phyloP scores from a whole-genome alignment of 2,329 filamentous ascomycete genomes.

The Lecanosticta acicola region DNA sequence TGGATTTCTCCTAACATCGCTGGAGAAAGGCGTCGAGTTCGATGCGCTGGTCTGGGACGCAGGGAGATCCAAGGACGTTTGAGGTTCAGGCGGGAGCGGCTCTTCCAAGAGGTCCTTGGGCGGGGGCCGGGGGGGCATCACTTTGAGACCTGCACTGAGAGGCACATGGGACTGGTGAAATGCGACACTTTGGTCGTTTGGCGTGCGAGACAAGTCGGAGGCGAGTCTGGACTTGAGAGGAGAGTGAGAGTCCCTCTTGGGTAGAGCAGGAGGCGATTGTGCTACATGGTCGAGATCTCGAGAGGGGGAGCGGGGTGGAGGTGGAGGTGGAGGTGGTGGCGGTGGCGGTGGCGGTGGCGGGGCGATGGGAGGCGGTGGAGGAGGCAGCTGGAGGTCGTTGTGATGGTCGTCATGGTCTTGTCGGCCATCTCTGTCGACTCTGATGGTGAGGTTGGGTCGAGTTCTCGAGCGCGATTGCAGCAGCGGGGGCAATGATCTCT shows the following conservation, averaged over 20 bases:
- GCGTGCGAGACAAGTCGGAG: conserved; percentile 5
- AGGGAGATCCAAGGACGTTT: neutral
- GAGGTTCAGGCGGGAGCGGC: neutral
- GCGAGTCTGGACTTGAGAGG: no score
- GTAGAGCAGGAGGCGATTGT: no score
- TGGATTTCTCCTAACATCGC: neutral
- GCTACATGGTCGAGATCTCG: no score
- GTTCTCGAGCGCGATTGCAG: conserved; percentile 6
- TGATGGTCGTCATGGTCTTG: conserved; percentile 1
- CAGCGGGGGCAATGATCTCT: neutral
- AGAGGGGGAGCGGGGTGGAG: no score
- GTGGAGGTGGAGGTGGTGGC: no score
- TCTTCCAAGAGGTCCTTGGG: conserved; percentile 5
- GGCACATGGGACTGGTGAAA: conserved; percentile 9
- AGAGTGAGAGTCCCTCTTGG: neutral
- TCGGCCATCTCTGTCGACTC: neutral
- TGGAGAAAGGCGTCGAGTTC: neutral
- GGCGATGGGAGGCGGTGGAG: conserved; percentile 22
- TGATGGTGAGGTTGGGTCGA: conserved; percentile 14
- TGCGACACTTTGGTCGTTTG: conserved; percentile 2
- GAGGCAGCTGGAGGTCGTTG: conserved; percentile 6
- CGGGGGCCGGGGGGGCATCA: neutral
- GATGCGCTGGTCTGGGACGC: neutral
- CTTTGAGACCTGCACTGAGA: conserved; percentile 3
- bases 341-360: conserved; percentile 8